These are phyloP conservation scores for Neonectria hederae DNA, from an alignment of 2,329 filamentous ascomycete species.

Conservation along the genomic window DNA sequence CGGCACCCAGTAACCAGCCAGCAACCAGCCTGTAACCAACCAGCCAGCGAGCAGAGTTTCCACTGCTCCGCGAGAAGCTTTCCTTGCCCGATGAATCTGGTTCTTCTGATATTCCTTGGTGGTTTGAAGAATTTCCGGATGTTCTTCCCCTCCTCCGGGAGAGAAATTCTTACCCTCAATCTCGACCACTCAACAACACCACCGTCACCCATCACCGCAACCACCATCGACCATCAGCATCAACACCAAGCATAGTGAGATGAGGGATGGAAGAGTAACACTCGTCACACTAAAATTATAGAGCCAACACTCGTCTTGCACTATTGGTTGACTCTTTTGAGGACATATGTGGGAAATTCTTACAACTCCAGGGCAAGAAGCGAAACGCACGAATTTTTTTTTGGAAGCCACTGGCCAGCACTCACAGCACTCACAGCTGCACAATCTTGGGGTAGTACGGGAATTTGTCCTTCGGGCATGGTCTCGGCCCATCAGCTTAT, in stretches of 20 bases:
- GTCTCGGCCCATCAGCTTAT: background rate
- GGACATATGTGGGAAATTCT: background rate
- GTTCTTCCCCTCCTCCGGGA: background rate
- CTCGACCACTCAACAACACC: constrained; percentile 17
- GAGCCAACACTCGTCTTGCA: background rate
- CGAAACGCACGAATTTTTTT: background rate
- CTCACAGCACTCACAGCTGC: background rate
- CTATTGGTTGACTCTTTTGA: background rate
- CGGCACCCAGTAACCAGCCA: constrained; percentile 8
- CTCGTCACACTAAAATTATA: background rate
- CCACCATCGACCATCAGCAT: constrained; percentile 7
- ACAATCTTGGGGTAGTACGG: background rate
- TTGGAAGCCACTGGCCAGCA: background rate
- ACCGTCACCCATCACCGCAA: constrained; percentile 18
- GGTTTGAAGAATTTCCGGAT: constrained; percentile 21
- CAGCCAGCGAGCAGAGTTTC: background rate
- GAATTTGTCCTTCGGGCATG: background rate
- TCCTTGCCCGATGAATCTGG: background rate
- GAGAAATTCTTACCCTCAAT: background rate
- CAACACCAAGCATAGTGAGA: background rate
- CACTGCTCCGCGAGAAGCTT: constrained; percentile 18
- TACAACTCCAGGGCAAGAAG: background rate
- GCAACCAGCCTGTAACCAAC: too few species aligned
- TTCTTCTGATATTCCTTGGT: constrained; percentile 21
- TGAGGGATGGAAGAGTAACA: background rate